A percentile compares a stretch with the other conserved stretches of the same genome.
Evolutionary conservation across 2,329 filamentous ascomycete species (phyloP).

Genomic region (Ophiostoma quercus): DNA sequence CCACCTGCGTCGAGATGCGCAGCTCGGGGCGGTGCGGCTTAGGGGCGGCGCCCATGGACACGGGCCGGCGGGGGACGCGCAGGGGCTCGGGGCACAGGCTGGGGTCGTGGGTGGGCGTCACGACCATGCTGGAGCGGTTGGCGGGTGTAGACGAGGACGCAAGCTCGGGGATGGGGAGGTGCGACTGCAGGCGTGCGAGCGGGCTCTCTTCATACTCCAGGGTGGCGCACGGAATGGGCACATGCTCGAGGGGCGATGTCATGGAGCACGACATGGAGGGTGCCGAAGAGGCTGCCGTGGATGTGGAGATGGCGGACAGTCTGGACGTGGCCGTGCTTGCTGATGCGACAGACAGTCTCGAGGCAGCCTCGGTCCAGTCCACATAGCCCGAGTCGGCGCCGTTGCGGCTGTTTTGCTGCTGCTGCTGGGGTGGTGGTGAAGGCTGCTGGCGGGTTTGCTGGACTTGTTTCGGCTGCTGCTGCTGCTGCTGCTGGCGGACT

Average conservation of each 20-base stretch:
- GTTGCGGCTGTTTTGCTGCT: constrained; percentile 1
- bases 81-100: background rate
- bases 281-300: background rate
- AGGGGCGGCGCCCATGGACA: constrained; percentile 9
- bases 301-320: background rate
- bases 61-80: constrained; percentile 2
- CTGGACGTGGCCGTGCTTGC: background rate
- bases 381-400: background rate
- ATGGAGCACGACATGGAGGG: background rate
- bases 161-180: background rate
- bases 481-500: background rate
- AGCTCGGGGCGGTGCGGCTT: background rate
- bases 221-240: background rate
- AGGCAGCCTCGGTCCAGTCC: background rate
- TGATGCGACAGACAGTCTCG: background rate
- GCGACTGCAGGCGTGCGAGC: constrained; percentile 2
- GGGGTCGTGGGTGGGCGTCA: background rate
- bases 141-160: background rate
- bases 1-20: constrained; percentile 3
- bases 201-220: background rate
- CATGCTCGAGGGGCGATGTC: background rate
- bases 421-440: background rate
- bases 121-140: constrained; percentile 2
- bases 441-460: background rate
- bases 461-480: background rate